phyloP scores from a whole-genome alignment of 495 filamentous ascomycete genomes.

The Tuber umbilicatum region DNA sequence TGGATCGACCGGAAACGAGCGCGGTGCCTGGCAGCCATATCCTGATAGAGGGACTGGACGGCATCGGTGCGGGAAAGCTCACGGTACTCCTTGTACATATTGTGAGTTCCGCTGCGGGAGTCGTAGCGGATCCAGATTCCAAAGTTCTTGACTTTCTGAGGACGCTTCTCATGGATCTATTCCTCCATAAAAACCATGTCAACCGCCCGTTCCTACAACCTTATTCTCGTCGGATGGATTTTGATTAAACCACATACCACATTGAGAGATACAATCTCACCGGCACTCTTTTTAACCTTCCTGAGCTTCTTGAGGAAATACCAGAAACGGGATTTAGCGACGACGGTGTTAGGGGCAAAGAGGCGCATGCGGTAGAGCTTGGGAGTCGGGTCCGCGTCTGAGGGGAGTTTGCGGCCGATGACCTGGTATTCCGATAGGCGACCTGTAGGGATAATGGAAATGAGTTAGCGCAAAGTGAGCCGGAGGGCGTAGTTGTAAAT shows the following conservation, averaged over 20 bases:
- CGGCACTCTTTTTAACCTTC: slow-evolving; percentile 99
- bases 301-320: slow-evolving; percentile 98
- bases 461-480: slow-evolving; percentile 1
- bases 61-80: slow-evolving; percentile 92
- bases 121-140: slow-evolving; percentile 99
- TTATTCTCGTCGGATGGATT: slow-evolving; percentile 1
- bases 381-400: slow-evolving; percentile 86
- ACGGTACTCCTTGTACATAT: slow-evolving; percentile 99
- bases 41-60: slow-evolving; percentile 95
- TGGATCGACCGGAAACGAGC: slow-evolving; percentile 95
- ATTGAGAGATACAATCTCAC: slow-evolving; percentile 96
- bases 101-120: slow-evolving; percentile 98
- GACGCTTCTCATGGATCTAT: slow-evolving; percentile 96
- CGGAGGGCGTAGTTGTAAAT: not conserved
- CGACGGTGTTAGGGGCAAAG: slow-evolving; percentile 93
- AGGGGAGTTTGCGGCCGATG: slow-evolving; percentile 97
- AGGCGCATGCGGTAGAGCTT: slow-evolving; percentile 99
- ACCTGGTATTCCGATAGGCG: slow-evolving; percentile 99
- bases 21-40: slow-evolving; percentile 98
- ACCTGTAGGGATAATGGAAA: slow-evolving; percentile 48
- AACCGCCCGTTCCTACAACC: slow-evolving; percentile 9
- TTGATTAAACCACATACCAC: slow-evolving; percentile 58
- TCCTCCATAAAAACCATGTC: slow-evolving; percentile 10
- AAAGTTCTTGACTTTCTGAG: slow-evolving; percentile 99
- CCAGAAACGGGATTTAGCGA: slow-evolving; percentile 99